Evolutionary conservation across 345 rosid species (phyloP).

Genomic region (Sonneratia caseolaris): DNA sequence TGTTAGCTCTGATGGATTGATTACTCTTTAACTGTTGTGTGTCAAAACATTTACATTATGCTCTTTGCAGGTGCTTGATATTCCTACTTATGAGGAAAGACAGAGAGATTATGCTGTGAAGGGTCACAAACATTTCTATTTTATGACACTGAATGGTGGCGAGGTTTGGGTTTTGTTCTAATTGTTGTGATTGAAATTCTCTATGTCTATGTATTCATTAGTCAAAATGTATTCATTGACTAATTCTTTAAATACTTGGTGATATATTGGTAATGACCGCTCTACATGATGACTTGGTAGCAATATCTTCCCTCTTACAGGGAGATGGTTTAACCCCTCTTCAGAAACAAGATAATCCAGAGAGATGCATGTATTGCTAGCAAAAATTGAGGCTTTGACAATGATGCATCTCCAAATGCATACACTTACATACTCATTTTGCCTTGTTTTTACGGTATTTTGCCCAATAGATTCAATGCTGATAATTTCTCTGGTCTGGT

Average conservation of each 20-base stretch:
- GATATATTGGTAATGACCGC: background rate
- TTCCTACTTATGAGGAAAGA: conserved; percentile 71
- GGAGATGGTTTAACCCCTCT: background rate
- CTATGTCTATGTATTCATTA: conserved; percentile 2
- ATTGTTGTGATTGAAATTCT: background rate
- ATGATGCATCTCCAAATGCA: background rate
- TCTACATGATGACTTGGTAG: background rate
- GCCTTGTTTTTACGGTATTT: background rate
- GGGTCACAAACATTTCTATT: conserved; percentile 97
- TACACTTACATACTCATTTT: background rate
- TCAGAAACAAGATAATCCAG: background rate
- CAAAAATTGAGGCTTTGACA: background rate
- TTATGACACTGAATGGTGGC: conserved; percentile 93
- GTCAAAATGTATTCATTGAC: background rate
- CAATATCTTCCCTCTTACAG: background rate
- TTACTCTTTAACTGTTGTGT: background rate
- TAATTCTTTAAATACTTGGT: background rate
- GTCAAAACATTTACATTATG: background rate
- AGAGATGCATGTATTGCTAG: background rate
- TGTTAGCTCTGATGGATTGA: background rate
- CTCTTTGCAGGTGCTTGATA: conserved; percentile 78
- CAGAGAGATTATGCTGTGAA: conserved; percentile 80
- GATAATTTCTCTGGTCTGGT: background rate
- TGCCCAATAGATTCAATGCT: background rate
- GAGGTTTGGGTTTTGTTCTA: conserved; percentile 50